Evolutionary conservation across 805 yeast genomes (phyloP).

Genomic region (Ogataea zsoltii): DNA sequence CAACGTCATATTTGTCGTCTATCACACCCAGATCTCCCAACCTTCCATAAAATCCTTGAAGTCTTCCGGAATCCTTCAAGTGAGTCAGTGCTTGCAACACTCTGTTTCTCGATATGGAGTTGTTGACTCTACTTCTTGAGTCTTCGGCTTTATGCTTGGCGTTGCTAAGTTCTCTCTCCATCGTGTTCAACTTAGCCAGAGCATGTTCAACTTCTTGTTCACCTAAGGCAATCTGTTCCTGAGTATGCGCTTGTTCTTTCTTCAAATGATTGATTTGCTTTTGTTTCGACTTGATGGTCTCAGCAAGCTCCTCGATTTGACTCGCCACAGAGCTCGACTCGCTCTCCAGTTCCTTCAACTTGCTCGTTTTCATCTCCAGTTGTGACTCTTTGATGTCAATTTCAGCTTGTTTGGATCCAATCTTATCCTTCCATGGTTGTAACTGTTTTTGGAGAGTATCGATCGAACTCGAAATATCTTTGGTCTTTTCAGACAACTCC

Average conservation of each 20-base stretch:
- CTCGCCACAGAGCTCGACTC: slow-evolving; percentile 47
- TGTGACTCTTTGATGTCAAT: slow-evolving; percentile 65
- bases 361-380: slow-evolving; percentile 56
- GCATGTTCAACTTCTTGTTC: slow-evolving; percentile 56
- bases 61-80: slow-evolving; percentile 76
- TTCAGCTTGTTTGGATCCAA: slow-evolving; percentile 63
- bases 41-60: slow-evolving; percentile 85
- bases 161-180: slow-evolving; percentile 52
- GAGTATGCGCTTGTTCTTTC: slow-evolving; percentile 48
- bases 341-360: slow-evolving; percentile 42
- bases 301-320: slow-evolving; percentile 38
- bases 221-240: slow-evolving; percentile 59
- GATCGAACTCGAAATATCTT: slow-evolving; percentile 63
- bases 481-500: slow-evolving; percentile 73
- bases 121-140: slow-evolving; percentile 59
- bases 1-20: slow-evolving; percentile 86
- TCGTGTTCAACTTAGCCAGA: slow-evolving; percentile 46
- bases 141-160: slow-evolving; percentile 66
- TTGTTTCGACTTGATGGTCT: slow-evolving; percentile 46
- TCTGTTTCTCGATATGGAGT: slow-evolving; percentile 65
- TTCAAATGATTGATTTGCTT: slow-evolving; percentile 45
- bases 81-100: slow-evolving; percentile 70
- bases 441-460: slow-evolving; percentile 60
- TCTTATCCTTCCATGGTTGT: slow-evolving; percentile 79
- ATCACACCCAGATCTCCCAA: slow-evolving; percentile 92